Base-by-base conservation (phyloP, 83 land plant species). In the Thuja plicata region DNA sequence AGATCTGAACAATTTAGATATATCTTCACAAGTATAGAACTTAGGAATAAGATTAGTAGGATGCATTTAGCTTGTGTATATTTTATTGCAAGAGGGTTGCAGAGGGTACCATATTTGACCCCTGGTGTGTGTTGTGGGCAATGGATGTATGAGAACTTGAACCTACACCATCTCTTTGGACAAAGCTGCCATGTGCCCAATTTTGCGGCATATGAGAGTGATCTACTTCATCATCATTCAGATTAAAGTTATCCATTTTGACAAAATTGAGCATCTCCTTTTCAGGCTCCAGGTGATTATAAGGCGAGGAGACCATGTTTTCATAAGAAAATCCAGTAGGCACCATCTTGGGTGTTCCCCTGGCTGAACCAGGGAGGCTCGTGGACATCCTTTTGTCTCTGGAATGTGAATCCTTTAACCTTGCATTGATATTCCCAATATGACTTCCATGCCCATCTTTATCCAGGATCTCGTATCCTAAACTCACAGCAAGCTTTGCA, bases 401-500 rank as follows among this genome's bases (percentile, higher is more conserved):
- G 8, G 85, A 1, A 83, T 24, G 12, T 8, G 85, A 41, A 83
- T 83, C 48, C 52, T 83, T 83, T 12, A 24, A 46, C 16, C 8
- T 83, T 10, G 34, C 3, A 83, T 52, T 83, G 38, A 12, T 76
- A 76, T 32, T 76, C 38, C 88, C 89, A 57, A 82, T 86, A 46
- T 90, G 91, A n/a, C 90, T 91, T 17, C 87, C 91, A 86, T 76
- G 57, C 38, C 91, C 94, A 79, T 95, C 94, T 46, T 87, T 87
- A 50, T 94, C 95, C 91, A 95, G 91, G 32, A 94, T 92, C 89
- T 95, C 94, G 88, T 94, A 92, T 5, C 95, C 96, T 60, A 95
- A 83, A 38, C 92, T 92, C 76, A 94, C 74, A 19, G 91, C 89
- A 15, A 95, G 90, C 78, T 94, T 92, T 71, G 92, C 94, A 50